Base-by-base conservation (phyloP, 768 basidiomycete species). In the Pisolithus marmoratus region DNA sequence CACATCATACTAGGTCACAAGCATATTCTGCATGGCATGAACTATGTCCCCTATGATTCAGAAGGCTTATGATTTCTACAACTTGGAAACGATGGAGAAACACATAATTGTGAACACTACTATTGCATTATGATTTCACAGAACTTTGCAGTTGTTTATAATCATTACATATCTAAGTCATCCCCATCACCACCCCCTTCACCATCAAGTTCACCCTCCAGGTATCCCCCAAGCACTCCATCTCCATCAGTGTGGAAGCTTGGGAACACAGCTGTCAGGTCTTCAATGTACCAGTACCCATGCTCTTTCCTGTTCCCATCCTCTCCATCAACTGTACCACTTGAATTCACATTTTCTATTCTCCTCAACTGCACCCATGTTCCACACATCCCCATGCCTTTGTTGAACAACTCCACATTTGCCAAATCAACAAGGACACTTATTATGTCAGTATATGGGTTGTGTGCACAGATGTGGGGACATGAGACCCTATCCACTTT, bases 281-380 rank as follows among this genome's bases (percentile, higher is more conserved):
- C 72, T 56, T 84, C 81, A 37, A 80, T 67, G 60, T 83, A 85
- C 83, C 83, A 85, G 55, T 69, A 81, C 44, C 61, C 60, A 26
- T 14, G 14, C 5, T 57, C 65, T 17, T 57, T 45, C 2, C 14
- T 26, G n/a, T 14, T 41, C n/a, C 40, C 6, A 49, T 42, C 23
- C 55, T 56, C 7, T 41, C 51, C 26, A 43, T 19, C 0, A 14
- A 20, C 38, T 54, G 8, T 19, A 12, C 8, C 24, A 45, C 3
- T 15, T 26, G 42, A 12, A 15, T 8, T 17, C 5, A 17, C 12
- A 3, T 45, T 59, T 38, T 40, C 46, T 4, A 60, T 54, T 0
- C 55, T 59, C 8, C 60, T 51, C 14, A 72, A 57, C 53, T 71
- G 63, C 27, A 72, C 68, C 71, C 70, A 72, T 14, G 62, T 68